Conservation (phyloP, 306 rosid species). For the Dryas drummondii region DNA sequence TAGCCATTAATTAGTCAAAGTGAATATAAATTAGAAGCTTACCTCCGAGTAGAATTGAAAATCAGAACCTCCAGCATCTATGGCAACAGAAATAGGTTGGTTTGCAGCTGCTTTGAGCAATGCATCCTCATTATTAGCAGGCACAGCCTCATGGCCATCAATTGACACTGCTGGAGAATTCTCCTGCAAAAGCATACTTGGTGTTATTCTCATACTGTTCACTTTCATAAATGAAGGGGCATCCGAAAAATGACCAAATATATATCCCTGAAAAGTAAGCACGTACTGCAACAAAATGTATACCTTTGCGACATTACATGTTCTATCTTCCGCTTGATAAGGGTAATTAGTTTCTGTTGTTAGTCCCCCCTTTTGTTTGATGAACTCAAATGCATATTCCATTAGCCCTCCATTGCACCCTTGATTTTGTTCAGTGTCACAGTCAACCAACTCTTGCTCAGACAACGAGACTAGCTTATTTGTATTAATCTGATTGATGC, state of each 20-base stretch:
- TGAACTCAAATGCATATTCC: slow-evolving; percentile 49
- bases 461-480: slow-evolving; percentile 41
- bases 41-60: slow-evolving; percentile 56
- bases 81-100: slow-evolving; percentile 51
- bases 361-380: slow-evolving; percentile 41
- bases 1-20: no score
- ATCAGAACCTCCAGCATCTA: slow-evolving; percentile 50
- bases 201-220: not conserved
- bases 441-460: slow-evolving; percentile 54
- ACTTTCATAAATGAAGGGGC: not conserved
- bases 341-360: slow-evolving; percentile 48
- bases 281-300: not conserved
- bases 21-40: not conserved
- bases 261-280: not conserved
- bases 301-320: slow-evolving; percentile 43
- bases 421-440: slow-evolving; percentile 31
- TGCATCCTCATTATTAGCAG: slow-evolving; percentile 47
- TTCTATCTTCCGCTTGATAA: slow-evolving; percentile 35
- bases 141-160: slow-evolving; percentile 51
- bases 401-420: slow-evolving; percentile 58
- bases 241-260: not conserved
- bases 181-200: slow-evolving; percentile 19
- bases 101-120: slow-evolving; percentile 55
- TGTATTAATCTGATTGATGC: slow-evolving; percentile 45
- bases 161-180: slow-evolving; percentile 37